Evolutionary conservation across 306 rosid genomes (phyloP).

Genomic region (Castanopsis chinensis): DNA sequence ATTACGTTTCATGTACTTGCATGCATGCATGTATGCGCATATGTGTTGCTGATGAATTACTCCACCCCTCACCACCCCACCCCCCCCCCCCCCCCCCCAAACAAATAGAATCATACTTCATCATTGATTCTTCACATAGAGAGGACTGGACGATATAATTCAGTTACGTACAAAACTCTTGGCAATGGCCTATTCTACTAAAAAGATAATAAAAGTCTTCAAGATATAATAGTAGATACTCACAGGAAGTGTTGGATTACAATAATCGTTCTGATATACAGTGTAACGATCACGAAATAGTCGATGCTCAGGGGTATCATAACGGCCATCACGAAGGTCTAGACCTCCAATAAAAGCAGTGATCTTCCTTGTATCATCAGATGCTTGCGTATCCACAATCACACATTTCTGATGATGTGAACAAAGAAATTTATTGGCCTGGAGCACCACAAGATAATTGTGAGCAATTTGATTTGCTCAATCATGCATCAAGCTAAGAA

Average conservation of each 20-base stretch:
- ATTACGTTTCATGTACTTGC: no score
- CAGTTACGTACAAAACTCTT: background rate
- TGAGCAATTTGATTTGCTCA: conserved; percentile 18
- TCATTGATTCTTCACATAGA: no score
- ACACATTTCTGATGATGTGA: conserved; percentile 98
- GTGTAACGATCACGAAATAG: conserved; percentile 60
- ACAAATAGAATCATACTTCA: no score
- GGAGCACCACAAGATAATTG: conserved; percentile 22
- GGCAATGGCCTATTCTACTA: no score
- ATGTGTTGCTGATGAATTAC: no score
- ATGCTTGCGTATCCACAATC: conserved; percentile 82
- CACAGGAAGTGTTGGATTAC: conserved; percentile 84
- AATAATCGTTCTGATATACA: conserved; percentile 69
- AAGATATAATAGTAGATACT: conserved; percentile 18
- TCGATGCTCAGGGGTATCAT: conserved; percentile 93
- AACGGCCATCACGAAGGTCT: conserved; percentile 96
- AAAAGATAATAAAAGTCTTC: no score
- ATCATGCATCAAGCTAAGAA: background rate
- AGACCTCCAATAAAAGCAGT: conserved; percentile 93
- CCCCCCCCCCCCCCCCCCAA: no score
- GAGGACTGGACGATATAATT: no score
- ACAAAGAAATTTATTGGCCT: conserved; percentile 94
- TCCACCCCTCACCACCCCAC: no score
- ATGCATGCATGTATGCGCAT: no score
- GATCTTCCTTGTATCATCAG: conserved; percentile 83